phyloP scores from a whole-genome alignment of 768 basidiomycete species.

The Cubamyces lactineus region DNA sequence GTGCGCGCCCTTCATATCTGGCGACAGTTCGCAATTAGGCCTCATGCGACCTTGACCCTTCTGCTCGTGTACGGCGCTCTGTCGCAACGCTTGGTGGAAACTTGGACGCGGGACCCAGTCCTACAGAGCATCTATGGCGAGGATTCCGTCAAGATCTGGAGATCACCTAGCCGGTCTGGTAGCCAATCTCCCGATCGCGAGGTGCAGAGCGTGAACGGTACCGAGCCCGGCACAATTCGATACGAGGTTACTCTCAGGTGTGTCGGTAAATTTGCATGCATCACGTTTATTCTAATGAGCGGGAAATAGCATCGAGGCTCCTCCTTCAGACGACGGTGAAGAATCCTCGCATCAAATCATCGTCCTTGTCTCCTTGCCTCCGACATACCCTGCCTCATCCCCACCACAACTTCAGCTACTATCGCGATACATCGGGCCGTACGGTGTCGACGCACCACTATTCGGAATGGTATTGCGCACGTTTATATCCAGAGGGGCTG shows the following conservation, averaged over 20 bases:
- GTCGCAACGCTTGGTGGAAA: conserved; percentile 18
- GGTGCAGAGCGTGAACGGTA: conserved; percentile 2
- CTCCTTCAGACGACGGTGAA: background rate
- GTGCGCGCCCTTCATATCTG: conserved; percentile 31
- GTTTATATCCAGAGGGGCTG: conserved; percentile 74
- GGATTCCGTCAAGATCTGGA: conserved; percentile 63
- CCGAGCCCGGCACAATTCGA: conserved; percentile 48
- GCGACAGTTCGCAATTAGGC: conserved; percentile 20
- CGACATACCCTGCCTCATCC: conserved; percentile 62
- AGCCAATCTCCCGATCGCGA: conserved; percentile 26
- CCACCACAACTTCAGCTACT: conserved; percentile 86
- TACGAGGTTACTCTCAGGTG: conserved; percentile 71
- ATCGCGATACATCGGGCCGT: conserved; percentile 81
- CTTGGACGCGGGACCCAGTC: conserved; percentile 43
- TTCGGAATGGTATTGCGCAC: conserved; percentile 82
- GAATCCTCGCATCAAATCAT: conserved; percentile 22
- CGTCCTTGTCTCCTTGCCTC: conserved; percentile 48
- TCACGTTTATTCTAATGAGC: conserved; percentile 3
- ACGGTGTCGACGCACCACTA: conserved; percentile 69
- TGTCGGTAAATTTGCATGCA: conserved; percentile 39
- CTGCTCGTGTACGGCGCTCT: conserved; percentile 4
- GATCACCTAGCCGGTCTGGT: conserved; percentile 30
- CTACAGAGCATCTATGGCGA: conserved; percentile 86
- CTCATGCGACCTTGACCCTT: conserved; percentile 25
- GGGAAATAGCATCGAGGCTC: background rate